These are phyloP conservation scores for Cutaneotrichosporon cutaneum DNA, from an alignment of 1,284 basidiomycete genomes.

Conservation along the genomic window DNA sequence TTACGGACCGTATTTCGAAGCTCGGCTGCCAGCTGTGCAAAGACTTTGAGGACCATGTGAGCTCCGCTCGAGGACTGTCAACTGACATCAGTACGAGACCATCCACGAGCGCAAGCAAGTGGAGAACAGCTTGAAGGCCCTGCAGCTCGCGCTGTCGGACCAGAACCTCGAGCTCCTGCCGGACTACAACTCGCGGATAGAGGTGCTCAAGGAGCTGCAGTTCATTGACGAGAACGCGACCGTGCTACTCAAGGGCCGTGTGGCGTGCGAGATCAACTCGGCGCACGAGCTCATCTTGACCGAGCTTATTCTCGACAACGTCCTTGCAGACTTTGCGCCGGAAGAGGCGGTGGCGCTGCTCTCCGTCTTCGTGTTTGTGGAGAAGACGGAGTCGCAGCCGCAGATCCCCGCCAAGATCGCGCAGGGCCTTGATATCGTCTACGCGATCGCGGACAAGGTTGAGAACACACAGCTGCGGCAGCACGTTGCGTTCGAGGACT, in stretches of 20 bases:
- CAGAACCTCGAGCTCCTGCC: constrained; percentile 96
- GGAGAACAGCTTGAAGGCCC: constrained; percentile 66
- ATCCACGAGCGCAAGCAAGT: constrained; percentile 74
- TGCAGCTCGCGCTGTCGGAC: constrained; percentile 83
- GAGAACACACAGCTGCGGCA: constrained; percentile 73
- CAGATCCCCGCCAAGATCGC: constrained; percentile 68
- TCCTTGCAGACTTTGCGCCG: constrained; percentile 81
- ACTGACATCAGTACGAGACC: constrained; percentile 63
- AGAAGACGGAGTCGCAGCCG: constrained; percentile 89
- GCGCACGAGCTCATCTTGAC: constrained; percentile 93
- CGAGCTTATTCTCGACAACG: constrained; percentile 95
- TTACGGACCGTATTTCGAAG: constrained; percentile 56
- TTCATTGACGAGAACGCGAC: constrained; percentile 93
- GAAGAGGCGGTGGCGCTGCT: constrained; percentile 97
- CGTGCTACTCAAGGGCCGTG: constrained; percentile 91
- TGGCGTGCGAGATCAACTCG: constrained; percentile 99
- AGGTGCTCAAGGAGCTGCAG: constrained; percentile 84
- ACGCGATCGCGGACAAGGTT: constrained; percentile 79
- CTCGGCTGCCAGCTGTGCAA: constrained; percentile 62
- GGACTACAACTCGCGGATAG: constrained; percentile 92
- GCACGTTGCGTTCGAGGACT: constrained; percentile 75
- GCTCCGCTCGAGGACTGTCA: constrained; percentile 34
- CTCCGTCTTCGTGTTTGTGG: constrained; percentile 95
- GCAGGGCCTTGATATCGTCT: constrained; percentile 71
- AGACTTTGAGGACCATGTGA: constrained; percentile 67